A percentile compares a stretch with the other conserved stretches of the same genome.
Conservation (phyloP, 2,329 filamentous ascomycete genomes). For the Tolypocladium capitatum region DNA sequence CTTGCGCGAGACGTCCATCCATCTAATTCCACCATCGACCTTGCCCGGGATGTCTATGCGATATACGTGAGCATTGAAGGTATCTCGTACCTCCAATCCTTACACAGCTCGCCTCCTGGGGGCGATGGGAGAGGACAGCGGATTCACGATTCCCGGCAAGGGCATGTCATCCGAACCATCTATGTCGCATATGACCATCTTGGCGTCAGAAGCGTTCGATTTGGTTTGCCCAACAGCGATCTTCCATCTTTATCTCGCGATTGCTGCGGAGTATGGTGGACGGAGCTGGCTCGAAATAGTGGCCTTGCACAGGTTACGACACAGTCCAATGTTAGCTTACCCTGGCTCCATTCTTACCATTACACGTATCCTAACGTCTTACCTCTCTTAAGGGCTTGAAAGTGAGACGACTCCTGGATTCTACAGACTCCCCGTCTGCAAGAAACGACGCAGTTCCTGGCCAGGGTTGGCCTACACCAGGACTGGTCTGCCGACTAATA, state of each 20-base stretch:
- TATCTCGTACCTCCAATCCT: neutral
- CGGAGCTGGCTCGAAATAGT: neutral
- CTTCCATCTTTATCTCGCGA: neutral
- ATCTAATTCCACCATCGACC: neutral
- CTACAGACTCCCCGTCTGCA: neutral
- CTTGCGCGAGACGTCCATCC: neutral
- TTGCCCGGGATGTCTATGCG: conserved; percentile 1
- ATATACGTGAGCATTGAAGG: conserved; percentile 1
- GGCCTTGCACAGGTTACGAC: neutral
- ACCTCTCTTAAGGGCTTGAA: neutral
- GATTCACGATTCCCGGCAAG: neutral
- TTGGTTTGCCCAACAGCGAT: neutral
- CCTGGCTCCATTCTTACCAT: neutral
- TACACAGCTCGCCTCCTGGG: conserved; percentile 1
- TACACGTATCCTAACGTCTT: neutral
- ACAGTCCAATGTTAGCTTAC: conserved; percentile 1
- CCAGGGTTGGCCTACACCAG: neutral
- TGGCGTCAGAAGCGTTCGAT: conserved; percentile 1
- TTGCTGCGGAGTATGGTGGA: conserved; percentile 2
- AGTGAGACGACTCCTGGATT: neutral
- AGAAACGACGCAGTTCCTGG: neutral
- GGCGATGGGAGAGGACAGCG: neutral
- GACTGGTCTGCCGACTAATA: neutral
- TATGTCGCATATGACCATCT: conserved; percentile 3
- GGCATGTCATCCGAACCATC: neutral